Evolutionary conservation across 306 rosid genomes (phyloP).

Genomic region (Malus orientalis): DNA sequence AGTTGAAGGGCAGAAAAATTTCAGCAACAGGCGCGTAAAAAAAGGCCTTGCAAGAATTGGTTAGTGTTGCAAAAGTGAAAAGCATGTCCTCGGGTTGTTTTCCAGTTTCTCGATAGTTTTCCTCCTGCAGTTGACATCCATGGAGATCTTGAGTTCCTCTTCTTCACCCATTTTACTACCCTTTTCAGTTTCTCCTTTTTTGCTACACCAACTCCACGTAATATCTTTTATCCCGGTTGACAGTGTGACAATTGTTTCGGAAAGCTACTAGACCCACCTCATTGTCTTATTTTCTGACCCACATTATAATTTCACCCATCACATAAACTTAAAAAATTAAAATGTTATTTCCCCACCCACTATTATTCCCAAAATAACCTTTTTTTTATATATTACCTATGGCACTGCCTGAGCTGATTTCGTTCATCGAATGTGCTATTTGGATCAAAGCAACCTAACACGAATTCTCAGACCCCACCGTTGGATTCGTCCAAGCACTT

Average conservation of each 20-base stretch:
- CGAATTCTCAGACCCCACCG: no score
- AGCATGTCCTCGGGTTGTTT: constrained; percentile 16
- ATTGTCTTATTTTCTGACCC: no score
- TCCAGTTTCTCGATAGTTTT: constrained; percentile 30
- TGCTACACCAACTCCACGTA: constrained; percentile 38
- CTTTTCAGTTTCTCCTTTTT: constrained; percentile 55
- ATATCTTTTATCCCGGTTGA: not conserved
- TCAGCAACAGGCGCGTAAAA: constrained; percentile 63
- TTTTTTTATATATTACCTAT: no score
- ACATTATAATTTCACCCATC: no score
- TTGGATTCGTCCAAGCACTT: no score
- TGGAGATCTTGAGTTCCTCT: not conserved
- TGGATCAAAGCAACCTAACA: no score
- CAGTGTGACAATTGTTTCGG: not conserved
- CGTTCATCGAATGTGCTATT: no score
- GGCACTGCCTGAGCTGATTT: no score
- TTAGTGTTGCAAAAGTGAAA: constrained; percentile 39
- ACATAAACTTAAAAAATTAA: no score
- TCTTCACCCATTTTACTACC: constrained; percentile 66
- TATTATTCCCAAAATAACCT: no score
- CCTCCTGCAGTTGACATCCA: constrained; percentile 13
- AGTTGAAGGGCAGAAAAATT: constrained; percentile 30
- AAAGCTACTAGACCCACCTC: no score
- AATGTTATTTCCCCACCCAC: no score
- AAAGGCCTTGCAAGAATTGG: constrained; percentile 38